phyloP scores from a whole-genome alignment of 352 stramenopile genomes.

The Phytophthora foliorum region DNA sequence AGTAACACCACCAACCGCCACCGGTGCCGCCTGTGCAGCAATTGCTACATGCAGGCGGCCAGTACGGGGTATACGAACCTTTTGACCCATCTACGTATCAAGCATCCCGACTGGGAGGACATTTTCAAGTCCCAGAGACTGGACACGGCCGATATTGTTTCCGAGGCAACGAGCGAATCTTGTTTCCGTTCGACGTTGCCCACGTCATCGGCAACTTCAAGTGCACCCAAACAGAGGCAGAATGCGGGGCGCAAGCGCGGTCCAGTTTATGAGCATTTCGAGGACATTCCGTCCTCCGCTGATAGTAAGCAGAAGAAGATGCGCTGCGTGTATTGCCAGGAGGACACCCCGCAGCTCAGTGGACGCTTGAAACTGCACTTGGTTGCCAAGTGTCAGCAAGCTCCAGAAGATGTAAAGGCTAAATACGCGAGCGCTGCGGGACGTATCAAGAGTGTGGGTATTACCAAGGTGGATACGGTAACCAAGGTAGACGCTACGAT shows the following conservation, averaged over 20 bases:
- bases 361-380: slow-evolving; percentile 44
- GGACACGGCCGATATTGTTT: background rate
- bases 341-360: slow-evolving; percentile 40
- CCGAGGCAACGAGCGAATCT: background rate
- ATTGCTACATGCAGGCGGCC: slow-evolving; percentile 42
- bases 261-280: slow-evolving; percentile 48
- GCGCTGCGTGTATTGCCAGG: slow-evolving; percentile 42
- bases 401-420: slow-evolving; percentile 25
- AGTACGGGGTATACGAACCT: slow-evolving; percentile 54
- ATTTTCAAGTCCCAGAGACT: slow-evolving; percentile 29
- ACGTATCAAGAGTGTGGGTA: background rate
- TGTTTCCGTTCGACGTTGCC: background rate
- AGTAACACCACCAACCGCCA: slow-evolving; percentile 38
- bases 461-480: background rate
- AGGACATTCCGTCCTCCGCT: slow-evolving; percentile 24
- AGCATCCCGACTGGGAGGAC: slow-evolving; percentile 43
- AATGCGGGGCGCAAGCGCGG: slow-evolving; percentile 42
- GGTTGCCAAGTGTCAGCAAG: slow-evolving; percentile 23
- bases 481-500: background rate
- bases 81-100: slow-evolving; percentile 50
- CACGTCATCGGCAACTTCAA: slow-evolving; percentile 24
- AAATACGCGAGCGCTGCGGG: slow-evolving; percentile 18
- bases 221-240: slow-evolving; percentile 12
- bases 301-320: slow-evolving; percentile 38
- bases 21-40: slow-evolving; percentile 42